Base-by-base conservation (phyloP, 2,329 filamentous ascomycete species). In the Pseudonectria buxi region DNA sequence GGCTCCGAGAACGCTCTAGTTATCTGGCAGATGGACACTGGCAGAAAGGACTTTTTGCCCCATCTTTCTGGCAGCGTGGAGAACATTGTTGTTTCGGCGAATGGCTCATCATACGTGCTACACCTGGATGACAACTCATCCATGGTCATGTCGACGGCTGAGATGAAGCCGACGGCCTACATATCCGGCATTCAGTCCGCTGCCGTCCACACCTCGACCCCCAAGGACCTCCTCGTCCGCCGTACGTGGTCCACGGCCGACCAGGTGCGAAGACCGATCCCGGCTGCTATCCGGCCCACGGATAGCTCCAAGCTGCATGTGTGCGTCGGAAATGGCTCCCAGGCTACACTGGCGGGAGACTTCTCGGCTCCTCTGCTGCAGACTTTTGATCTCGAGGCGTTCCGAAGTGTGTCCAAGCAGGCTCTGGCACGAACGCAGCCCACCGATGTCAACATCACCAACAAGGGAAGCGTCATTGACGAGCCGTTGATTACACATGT, bases 21-120 rank as follows among this genome's bases (percentile, higher is more conserved):
- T 7, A 68, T 95, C 24, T 96, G 89, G 89, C 92, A 98, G 62
- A 69, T 95, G 38, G 86, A 94, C 47, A 95, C 90, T 1, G 81
- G 81, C 44, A 82, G 82, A 56, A 79, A 78, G 52, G 83, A 92
- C 54, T 86, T 82, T 54, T 67, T 98, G 18, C 92, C 92, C n/a
- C 88, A 96, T 71, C 71, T 98, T 38, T 83, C 85, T 15, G 85
- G 87, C 6, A 78, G 81, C 16, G 84, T 98, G 25, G 83, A 92
- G 56, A 87, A 84, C 49, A 75, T 98, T 28, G 80, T 84, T 4
- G 76, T 98, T 24, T 95, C 89, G 12, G 74, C 82, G 1, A 71
- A 68, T 13, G 90, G 92, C 6, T 76, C 86, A 26, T 82, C 84
- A 0, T 98, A 96, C 53, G 83, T 80, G 4, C 59, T 96, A 15